These are phyloP conservation scores for Xylariales sp. DNA, from an alignment of 2,329 filamentous ascomycete species.

Conservation along the genomic window DNA sequence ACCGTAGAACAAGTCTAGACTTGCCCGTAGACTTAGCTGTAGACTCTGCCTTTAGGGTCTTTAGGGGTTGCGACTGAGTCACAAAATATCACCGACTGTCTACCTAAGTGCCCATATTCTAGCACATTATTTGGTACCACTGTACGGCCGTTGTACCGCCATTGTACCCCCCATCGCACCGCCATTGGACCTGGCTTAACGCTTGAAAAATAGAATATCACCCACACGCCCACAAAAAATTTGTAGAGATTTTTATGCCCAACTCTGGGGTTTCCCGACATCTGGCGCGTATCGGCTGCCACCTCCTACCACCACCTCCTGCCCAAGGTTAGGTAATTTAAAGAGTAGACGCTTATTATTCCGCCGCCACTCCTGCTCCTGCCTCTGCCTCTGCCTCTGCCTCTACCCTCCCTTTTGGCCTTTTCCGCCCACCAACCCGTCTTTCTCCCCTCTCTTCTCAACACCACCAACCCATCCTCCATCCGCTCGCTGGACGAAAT, in stretches of 20 bases:
- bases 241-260: slow-evolving; percentile 31
- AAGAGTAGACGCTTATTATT: slow-evolving; percentile 1
- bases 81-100: too few species aligned
- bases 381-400: background rate
- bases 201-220: background rate
- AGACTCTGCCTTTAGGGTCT: too few species aligned
- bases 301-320: background rate
- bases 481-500: background rate
- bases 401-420: slow-evolving; percentile 1
- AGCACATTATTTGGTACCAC: too few species aligned
- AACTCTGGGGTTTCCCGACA: slow-evolving; percentile 24
- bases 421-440: slow-evolving; percentile 16
- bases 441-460: slow-evolving; percentile 11
- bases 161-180: background rate
- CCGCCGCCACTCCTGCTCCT: background rate
- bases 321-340: background rate
- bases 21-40: too few species aligned
- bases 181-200: background rate
- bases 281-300: slow-evolving; percentile 1
- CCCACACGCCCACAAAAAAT: slow-evolving; percentile 26
- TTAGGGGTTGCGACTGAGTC: too few species aligned
- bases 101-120: too few species aligned
- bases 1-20: too few species aligned
- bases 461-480: background rate
- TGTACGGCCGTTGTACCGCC: background rate